Base-by-base conservation (phyloP, 257 asterid species). In the Penstemon eatonii region DNA sequence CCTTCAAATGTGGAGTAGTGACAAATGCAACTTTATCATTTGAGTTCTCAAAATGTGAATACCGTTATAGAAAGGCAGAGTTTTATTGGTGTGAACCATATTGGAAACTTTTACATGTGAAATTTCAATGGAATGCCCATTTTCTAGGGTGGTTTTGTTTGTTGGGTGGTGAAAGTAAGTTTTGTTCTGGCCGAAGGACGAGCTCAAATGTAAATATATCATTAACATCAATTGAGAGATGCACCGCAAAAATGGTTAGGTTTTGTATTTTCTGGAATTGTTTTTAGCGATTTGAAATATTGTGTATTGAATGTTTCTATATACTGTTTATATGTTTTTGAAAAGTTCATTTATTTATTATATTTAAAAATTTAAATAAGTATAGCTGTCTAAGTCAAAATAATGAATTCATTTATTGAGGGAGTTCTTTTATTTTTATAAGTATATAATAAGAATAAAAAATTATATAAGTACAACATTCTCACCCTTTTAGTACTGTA, bases 1-100 rank as follows among this genome's bases (percentile, higher is more conserved):
- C 86, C 96, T 47, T 69, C 89, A 3, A 83, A 86, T 64, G 71
- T 78, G 40, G 96, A 85, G 73, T 92, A 84, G 73, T 84, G 33
- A 25, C 82, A 62, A 74, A 76, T 68, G 37, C 78, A 15, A 73
- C 88, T 58, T 70, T 85, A 74, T 75, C 82, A 1, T 96, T 78
- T 41, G 89, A 79, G 80, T 83, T 85, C 65, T 79, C 85, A 4
- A 85, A 3, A 10, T 49, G 54, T 49, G 54, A 49, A 49, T 49
- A 49, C 8, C 54, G 18, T 49, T 49, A 49, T 11, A 49, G 54
- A 49, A 5, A 15, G 54, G 4, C 11, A 49, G 54, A 9, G 54
- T 12, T 49, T 4, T 49, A 49, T 10, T 49, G 54, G 1, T 49
- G 54, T 9, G 54, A 49, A 12, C 15, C n/a, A 10, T 49, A 49